Evolutionary conservation across 345 rosid genomes (phyloP), one percentile per base, ranked within the genome.

Genomic region (Melastoma malabathricum): DNA sequence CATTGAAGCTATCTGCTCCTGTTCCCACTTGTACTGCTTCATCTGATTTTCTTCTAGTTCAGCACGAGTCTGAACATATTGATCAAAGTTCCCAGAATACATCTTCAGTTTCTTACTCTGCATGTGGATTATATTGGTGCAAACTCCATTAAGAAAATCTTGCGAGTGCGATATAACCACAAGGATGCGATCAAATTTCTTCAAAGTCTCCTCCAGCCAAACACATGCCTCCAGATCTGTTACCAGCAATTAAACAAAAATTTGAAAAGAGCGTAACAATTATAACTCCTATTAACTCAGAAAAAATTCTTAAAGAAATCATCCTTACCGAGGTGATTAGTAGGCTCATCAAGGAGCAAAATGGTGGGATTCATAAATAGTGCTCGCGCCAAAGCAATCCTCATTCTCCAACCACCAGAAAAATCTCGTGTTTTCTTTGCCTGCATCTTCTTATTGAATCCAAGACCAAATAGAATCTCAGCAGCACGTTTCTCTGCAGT

Each of bases 391-490:
- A 93, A 69, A 1, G 99, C 99, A 67, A 93, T 93, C 71, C 99
- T 83, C 99, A 93, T 93, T 58, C 97, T 88, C 99, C 99, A 93
- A 12, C 99, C 97, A 81, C 95, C 99, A 63, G 99, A 93, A 46
- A 93, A 93, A 64, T 93, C 99, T 44, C 74, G 67, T 0, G 99
- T 78, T 59, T 93, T 88, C 89, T 85, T 83, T 10, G 76, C 81
- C 61, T 93, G 99, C 99, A 88, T 93, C 63, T 59, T 61, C 79
- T 88, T 93, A 64, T 77, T 52, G 43, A 93, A 93, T 59, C 99
- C 99, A 68, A 93, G 97, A 60, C 99, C 99, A 74, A 53, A 81
- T 51, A 93, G 71, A 52, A 93, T 93, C 61, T 93, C 97, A 46
- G 99, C 94, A 67, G 99, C 99, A 50, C 97, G 94, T 59, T 93